phyloP scores from a whole-genome alignment of 495 filamentous ascomycete species.

The Hypomontagnella monticulosa region DNA sequence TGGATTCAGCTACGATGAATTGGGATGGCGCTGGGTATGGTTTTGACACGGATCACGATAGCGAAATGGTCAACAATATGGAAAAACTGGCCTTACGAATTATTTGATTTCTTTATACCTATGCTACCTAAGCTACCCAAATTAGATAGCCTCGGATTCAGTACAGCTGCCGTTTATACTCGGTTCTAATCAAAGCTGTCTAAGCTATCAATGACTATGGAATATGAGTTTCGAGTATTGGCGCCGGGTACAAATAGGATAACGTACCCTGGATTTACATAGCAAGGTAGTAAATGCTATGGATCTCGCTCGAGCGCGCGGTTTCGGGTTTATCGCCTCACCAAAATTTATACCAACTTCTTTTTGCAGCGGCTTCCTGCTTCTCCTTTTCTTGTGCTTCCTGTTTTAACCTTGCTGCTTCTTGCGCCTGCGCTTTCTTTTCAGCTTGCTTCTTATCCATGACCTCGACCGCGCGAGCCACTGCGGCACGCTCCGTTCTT shows the following conservation, averaged over 20 bases:
- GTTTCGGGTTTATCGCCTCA: slow-evolving; percentile 34
- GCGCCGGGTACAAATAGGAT: background rate
- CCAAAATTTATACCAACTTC: slow-evolving; percentile 64
- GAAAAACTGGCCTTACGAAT: slow-evolving; percentile 6
- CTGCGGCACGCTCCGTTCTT: slow-evolving; percentile 74
- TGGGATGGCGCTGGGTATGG: slow-evolving; percentile 17
- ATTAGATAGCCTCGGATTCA: slow-evolving; percentile 4
- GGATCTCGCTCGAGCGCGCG: background rate
- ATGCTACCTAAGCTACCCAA: background rate
- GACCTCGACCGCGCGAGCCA: slow-evolving; percentile 82
- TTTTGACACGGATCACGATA: slow-evolving; percentile 17
- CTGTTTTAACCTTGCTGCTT: slow-evolving; percentile 60
- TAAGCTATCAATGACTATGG: slow-evolving; percentile 2
- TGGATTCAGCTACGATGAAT: slow-evolving; percentile 12
- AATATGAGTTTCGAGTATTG: slow-evolving; percentile 4
- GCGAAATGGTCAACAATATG: slow-evolving; percentile 14
- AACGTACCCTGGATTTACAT: slow-evolving; percentile 19
- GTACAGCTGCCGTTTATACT: background rate
- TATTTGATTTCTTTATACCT: slow-evolving; percentile 18
- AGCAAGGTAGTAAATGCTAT: slow-evolving; percentile 12
- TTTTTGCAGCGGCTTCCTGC: slow-evolving; percentile 53
- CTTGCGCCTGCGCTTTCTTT: slow-evolving; percentile 62
- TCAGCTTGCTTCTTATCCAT: slow-evolving; percentile 77
- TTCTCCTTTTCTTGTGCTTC: slow-evolving; percentile 55
- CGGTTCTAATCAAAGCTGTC: background rate